Evolutionary conservation across 768 basidiomycete genomes (phyloP).

Genomic region (Tulasnella sp.): DNA sequence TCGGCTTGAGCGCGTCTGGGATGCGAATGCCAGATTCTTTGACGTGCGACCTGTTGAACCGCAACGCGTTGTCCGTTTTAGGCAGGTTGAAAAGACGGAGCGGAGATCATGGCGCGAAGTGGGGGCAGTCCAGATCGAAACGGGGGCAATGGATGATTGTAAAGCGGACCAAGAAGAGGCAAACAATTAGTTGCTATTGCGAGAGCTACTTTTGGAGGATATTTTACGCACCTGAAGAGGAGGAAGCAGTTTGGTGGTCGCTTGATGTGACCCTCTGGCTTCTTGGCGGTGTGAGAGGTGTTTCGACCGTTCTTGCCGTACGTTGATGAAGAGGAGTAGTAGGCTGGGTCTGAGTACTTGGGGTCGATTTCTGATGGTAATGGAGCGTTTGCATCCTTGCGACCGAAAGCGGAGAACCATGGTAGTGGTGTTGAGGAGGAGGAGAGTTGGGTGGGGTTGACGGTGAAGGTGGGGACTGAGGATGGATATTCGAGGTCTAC

Average conservation of each 20-base stretch:
- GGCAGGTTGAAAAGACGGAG: background rate
- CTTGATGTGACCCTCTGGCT: slow-evolving; percentile 33
- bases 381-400: slow-evolving; percentile 20
- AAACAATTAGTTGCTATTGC: background rate
- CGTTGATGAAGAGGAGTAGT: slow-evolving; percentile 16
- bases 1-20: slow-evolving; percentile 13
- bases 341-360: slow-evolving; percentile 25
- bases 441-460: slow-evolving; percentile 26
- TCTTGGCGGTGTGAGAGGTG: slow-evolving; percentile 33
- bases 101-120: slow-evolving; percentile 16
- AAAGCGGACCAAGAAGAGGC: background rate
- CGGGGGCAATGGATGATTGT: slow-evolving; percentile 20
- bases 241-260: slow-evolving; percentile 36
- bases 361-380: slow-evolving; percentile 24
- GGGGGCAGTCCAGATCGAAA: slow-evolving; percentile 26
- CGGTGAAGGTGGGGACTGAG: slow-evolving; percentile 26
- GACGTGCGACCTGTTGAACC: slow-evolving; percentile 23
- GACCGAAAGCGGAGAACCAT: slow-evolving; percentile 26
- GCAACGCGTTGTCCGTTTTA: background rate
- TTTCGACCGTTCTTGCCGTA: slow-evolving; percentile 27
- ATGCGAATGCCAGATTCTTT: slow-evolving; percentile 23
- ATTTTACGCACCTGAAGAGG: slow-evolving; percentile 32
- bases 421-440: slow-evolving; percentile 10
- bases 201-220: background rate
- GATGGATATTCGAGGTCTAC: slow-evolving; percentile 27